A percentile compares a stretch with the other conserved stretches of the same genome.
Conservation (phyloP, 148 eudicot genomes). For the Euryodendron excelsum region DNA sequence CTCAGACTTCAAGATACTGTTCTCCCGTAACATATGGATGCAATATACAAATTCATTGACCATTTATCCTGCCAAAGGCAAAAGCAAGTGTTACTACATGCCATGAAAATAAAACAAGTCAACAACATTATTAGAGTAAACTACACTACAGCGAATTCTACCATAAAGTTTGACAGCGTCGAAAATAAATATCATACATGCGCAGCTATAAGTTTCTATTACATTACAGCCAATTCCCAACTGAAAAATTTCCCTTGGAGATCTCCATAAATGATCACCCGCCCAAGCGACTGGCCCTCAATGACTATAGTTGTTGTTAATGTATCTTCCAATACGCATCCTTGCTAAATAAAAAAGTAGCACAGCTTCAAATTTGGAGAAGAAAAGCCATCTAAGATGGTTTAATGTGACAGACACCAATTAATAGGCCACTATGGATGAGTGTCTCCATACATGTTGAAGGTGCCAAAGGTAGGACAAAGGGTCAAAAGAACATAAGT, state of each 20-base stretch:
- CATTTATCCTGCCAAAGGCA: conserved; percentile 25
- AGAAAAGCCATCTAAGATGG: no score
- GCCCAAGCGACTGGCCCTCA: not conserved
- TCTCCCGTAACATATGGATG: conserved; percentile 31
- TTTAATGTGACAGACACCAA: no score
- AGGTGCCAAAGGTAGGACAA: no score
- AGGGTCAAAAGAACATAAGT: no score
- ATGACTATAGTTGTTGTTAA: not conserved
- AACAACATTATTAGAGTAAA: not conserved
- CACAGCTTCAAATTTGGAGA: no score
- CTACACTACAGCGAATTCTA: not conserved
- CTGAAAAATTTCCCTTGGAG: not conserved
- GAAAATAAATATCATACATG: not conserved
- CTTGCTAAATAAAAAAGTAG: no score
- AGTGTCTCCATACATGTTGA: no score
- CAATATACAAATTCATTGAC: conserved; percentile 28
- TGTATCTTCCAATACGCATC: not conserved
- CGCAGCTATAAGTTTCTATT: not conserved
- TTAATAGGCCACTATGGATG: no score
- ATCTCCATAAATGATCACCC: not conserved
- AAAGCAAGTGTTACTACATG: not conserved
- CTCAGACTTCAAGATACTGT: conserved; percentile 21
- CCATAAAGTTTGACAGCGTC: not conserved
- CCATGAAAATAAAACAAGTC: not conserved
- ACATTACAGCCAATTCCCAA: no score